These are phyloP conservation scores for Rickenella mellea DNA, from an alignment of 768 basidiomycete species.

Conservation along the genomic window DNA sequence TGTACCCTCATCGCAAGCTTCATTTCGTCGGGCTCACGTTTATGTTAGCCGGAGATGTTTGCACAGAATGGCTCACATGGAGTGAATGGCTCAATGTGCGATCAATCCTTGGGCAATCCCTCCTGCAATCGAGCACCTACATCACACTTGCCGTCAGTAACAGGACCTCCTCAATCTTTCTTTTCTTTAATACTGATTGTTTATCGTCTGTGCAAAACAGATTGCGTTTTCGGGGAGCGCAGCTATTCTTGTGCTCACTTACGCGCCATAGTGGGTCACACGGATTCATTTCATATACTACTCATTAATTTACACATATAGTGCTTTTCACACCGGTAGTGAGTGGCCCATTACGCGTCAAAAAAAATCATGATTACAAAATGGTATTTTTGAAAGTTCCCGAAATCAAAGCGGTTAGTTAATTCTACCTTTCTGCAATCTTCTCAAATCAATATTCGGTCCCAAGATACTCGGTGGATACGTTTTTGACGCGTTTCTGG, in stretches of 20 bases:
- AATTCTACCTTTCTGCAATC: not conserved
- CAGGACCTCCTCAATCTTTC: too few species aligned
- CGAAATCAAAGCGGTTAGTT: constrained; percentile 66
- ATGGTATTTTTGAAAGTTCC: constrained; percentile 37
- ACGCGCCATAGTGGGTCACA: constrained; percentile 57
- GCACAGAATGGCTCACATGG: constrained; percentile 62
- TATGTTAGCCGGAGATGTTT: constrained; percentile 51
- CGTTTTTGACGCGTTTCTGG: constrained; percentile 80
- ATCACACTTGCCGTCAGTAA: constrained; percentile 55
- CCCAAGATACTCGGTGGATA: constrained; percentile 82
- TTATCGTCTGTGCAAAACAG: too few species aligned
- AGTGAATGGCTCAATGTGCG: constrained; percentile 44
- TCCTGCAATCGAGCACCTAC: constrained; percentile 59
- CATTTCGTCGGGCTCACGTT: constrained; percentile 4
- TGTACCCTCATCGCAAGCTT: constrained; percentile 13
- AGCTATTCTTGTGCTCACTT: constrained; percentile 50
- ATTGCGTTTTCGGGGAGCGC: constrained; percentile 54
- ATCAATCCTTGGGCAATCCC: constrained; percentile 48
- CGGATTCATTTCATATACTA: not conserved
- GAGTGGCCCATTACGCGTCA: constrained; percentile 18
- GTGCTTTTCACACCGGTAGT: constrained; percentile 79
- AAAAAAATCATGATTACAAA: not conserved
- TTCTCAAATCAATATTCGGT: not conserved
- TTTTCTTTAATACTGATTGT: too few species aligned
- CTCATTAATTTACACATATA: constrained; percentile 15